Base-by-base conservation (phyloP, 2,329 filamentous ascomycete genomes). In the Alternaria hordeiaustralica region DNA sequence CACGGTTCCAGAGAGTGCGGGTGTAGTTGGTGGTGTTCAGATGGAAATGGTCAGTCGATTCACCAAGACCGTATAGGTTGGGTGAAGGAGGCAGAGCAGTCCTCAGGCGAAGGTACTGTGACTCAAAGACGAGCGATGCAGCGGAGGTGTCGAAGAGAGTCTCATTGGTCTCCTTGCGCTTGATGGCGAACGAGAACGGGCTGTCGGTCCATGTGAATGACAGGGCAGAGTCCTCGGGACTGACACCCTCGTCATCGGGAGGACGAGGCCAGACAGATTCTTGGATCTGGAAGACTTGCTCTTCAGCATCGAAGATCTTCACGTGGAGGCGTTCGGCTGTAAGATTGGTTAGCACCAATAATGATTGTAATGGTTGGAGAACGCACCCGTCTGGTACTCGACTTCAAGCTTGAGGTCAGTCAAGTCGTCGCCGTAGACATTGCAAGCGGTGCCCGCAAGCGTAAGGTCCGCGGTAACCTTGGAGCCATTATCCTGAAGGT, bases 1-100 rank as follows among this genome's bases (percentile, higher is more conserved):
- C 91, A 21, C 89, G 86, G 58, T 88, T 88, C 89, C 90, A 93
- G 4, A 93, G 89, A 49, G 74, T 76, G 23, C 72, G 64, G 4
- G 87, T 89, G 76, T 92, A 92, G 78, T 91, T 87, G 30, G 86
- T 88, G 0, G 88, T 90, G 65, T 89, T 88, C 62, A 94, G 83
- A 50, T 87, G 85, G 71, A 92, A 88, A 2, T 87, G 82, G 71
- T 94, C 91, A 0, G 88, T 89, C 70, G 93, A 90, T 79, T 94
- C 92, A 45, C 92, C 92, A 6, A 95, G 84, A 1, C 92, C 92
- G 73, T 95, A 95, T 5, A 96, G 81, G 70, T 90, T 87, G 0
- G 92, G 90, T 47, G 87, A 83, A 1, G 87, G 79, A 0, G 92
- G 91, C 12, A 95, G 83, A 63, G 84, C 86, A 0, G 92, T 94